Conservation (phyloP, 164 flowering plant species). For the Cinnamomum micranthum region DNA sequence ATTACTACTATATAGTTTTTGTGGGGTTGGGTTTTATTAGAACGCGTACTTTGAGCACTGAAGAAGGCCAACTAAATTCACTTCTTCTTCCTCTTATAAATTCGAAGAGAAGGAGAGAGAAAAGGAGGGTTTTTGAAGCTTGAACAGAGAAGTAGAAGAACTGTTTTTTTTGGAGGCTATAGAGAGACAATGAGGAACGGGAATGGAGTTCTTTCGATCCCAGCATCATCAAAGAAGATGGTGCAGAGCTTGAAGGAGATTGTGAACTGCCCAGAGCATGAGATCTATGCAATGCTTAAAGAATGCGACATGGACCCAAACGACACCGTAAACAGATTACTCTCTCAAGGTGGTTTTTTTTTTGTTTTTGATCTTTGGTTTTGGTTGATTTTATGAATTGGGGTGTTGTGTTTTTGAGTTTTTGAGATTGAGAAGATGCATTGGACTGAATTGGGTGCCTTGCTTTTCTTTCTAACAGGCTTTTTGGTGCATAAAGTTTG, state of each 20-base stretch:
- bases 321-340: constrained; percentile 79
- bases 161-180: no score
- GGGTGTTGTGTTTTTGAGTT: background rate
- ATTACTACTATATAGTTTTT: no score
- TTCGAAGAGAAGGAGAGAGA: no score
- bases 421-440: background rate
- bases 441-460: background rate
- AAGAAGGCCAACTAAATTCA: no score
- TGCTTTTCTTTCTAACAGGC: no score
- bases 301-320: constrained; percentile 96
- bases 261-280: constrained; percentile 40
- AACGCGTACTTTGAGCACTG: no score
- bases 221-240: constrained; percentile 65
- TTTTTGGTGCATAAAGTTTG: no score
- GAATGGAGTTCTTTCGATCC: constrained; percentile 42
- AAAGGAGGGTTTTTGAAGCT: no score
- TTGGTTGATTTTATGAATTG: background rate
- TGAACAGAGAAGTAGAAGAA: no score
- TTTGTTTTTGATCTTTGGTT: background rate
- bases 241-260: constrained; percentile 93
- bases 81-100: no score
- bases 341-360: constrained; percentile 63
- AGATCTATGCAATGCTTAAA: constrained; percentile 44
- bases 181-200: constrained; percentile 13
- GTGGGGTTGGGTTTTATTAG: no score